phyloP scores from a whole-genome alignment of 768 basidiomycete genomes.

The Gymnopilus junonius region DNA sequence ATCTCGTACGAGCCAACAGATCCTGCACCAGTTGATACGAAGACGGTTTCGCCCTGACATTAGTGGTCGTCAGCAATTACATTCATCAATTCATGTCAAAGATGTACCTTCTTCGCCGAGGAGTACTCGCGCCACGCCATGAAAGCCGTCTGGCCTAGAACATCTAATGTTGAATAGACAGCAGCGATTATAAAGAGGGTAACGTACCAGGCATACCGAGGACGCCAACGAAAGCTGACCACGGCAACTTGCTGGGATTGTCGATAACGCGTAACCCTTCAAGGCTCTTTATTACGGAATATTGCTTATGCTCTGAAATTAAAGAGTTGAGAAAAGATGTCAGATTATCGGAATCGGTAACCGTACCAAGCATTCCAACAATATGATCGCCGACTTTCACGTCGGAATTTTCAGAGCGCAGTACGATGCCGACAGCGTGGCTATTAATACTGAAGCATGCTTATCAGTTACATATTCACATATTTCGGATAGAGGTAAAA shows the following conservation, averaged over 20 bases:
- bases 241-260: constrained; percentile 50
- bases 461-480: background rate
- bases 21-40: constrained; percentile 47
- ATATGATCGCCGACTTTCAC: constrained; percentile 47
- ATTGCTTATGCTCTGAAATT: constrained; percentile 43
- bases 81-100: too few relatives aligned
- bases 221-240: constrained; percentile 52
- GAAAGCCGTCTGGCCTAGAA: constrained; percentile 42
- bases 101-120: constrained; percentile 39
- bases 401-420: constrained; percentile 42
- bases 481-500: background rate
- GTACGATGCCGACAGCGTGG: constrained; percentile 46
- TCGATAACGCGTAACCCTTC: constrained; percentile 31
- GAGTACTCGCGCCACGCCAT: constrained; percentile 46
- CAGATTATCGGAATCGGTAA: background rate
- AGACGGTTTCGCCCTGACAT: constrained; percentile 44
- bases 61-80: background rate
- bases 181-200: background rate
- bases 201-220: constrained; percentile 57
- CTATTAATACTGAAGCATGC: constrained; percentile 26
- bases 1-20: constrained; percentile 71
- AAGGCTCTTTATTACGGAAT: constrained; percentile 33
- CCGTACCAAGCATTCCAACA: constrained; percentile 37
- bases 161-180: background rate
- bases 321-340: background rate